These are phyloP conservation scores for Thalassiosira hispida DNA, from an alignment of 352 stramenopile genomes.

Conservation along the genomic window DNA sequence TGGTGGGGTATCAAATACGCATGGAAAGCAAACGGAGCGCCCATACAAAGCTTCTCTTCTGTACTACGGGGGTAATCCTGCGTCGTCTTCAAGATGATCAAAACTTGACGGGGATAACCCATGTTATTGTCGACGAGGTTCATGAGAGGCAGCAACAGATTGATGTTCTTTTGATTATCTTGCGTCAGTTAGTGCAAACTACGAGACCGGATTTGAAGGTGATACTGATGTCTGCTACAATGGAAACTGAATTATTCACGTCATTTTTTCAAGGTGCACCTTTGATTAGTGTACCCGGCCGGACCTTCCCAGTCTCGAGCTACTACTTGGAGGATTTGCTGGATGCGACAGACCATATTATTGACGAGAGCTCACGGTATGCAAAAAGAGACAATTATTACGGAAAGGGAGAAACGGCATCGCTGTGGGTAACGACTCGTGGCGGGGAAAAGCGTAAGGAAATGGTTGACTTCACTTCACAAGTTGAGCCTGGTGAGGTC, in stretches of 20 bases:
- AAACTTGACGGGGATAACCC: constrained; percentile 98
- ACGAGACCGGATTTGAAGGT: constrained; percentile 92
- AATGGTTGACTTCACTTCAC: constrained; percentile 50
- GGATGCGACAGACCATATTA: constrained; percentile 75
- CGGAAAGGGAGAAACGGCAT: constrained; percentile 43
- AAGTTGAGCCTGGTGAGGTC: constrained; percentile 31
- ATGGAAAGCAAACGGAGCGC: constrained; percentile 99
- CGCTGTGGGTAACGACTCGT: constrained; percentile 61
- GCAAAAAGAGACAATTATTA: constrained; percentile 42
- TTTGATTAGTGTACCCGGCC: constrained; percentile 99
- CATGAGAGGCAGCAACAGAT: background rate
- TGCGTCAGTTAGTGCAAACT: background rate
- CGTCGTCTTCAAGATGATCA: constrained; percentile 84
- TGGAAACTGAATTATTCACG: constrained; percentile 99
- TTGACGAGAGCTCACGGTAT: constrained; percentile 77
- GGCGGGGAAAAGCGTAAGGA: constrained; percentile 70
- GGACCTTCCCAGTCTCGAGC: constrained; percentile 91
- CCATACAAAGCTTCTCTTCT: constrained; percentile 97
- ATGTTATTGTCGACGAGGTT: background rate
- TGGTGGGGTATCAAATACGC: constrained; percentile 98
- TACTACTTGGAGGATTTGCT: constrained; percentile 89
- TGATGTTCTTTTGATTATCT: constrained; percentile 2
- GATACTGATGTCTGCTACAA: constrained; percentile 95
- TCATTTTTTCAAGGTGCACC: constrained; percentile 98
- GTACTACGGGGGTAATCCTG: constrained; percentile 99